A percentile compares a stretch with the other conserved stretches of the same genome.
phyloP scores from a whole-genome alignment of 306 rosid species.

The Cicer yamashitae region DNA sequence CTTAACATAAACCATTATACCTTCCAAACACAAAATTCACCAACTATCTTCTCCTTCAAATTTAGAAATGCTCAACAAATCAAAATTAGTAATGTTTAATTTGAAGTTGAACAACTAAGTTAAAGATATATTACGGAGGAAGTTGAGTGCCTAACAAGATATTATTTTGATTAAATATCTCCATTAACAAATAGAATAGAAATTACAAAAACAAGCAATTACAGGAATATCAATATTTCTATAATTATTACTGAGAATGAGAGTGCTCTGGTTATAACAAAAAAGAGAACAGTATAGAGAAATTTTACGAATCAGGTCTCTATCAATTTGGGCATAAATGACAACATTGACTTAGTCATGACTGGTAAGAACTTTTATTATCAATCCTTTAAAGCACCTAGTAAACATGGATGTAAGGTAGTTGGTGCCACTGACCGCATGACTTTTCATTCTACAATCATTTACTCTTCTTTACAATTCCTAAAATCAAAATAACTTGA shows the following conservation, averaged over 20 bases:
- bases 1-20: conserved; percentile 7
- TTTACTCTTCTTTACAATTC: background rate
- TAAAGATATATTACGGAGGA: conserved; percentile 17
- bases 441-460: background rate
- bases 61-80: conserved; percentile 26
- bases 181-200: conserved; percentile 33
- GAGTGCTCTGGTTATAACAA: conserved; percentile 13
- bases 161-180: conserved; percentile 27
- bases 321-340: background rate
- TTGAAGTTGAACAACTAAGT: conserved; percentile 18
- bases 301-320: conserved; percentile 8
- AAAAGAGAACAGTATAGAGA: conserved; percentile 1
- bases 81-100: conserved; percentile 18
- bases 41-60: conserved; percentile 2
- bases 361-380: no score
- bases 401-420: no score
- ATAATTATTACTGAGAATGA: background rate
- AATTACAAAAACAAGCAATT: conserved; percentile 12
- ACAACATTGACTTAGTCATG: no score
- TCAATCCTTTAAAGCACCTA: no score
- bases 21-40: conserved; percentile 17
- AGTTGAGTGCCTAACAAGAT: conserved; percentile 23
- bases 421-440: background rate
- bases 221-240: conserved; percentile 16
- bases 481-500: background rate